A percentile compares a stretch with the other conserved stretches of the same genome.
Conservation (phyloP, 140 eudicot genomes). For the Eryngium alpinum region DNA sequence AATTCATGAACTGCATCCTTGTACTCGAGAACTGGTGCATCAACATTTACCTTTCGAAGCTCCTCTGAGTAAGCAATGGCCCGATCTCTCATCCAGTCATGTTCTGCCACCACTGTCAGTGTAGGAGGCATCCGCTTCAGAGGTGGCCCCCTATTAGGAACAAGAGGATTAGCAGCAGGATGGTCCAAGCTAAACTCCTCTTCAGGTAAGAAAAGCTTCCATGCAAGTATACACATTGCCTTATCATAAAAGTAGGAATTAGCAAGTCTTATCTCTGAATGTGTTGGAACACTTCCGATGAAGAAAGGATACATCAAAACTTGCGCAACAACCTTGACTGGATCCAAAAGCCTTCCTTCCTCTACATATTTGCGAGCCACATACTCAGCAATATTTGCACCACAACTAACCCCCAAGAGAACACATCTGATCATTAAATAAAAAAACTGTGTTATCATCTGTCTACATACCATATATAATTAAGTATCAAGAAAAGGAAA, state of each 20-base stretch:
- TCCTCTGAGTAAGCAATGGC: conserved; percentile 95
- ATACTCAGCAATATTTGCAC: conserved; percentile 87
- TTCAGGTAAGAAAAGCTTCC: conserved; percentile 90
- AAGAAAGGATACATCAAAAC: conserved; percentile 92
- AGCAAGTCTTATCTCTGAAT: conserved; percentile 77
- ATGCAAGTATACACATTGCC: conserved; percentile 76
- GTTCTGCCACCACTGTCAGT: conserved; percentile 86
- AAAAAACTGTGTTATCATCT: not conserved
- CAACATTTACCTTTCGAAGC: conserved; percentile 83
- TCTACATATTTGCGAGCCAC: conserved; percentile 80
- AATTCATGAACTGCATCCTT: conserved; percentile 98
- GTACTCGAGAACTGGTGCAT: conserved; percentile 92
- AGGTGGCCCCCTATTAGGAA: conserved; percentile 58
- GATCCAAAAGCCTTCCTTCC: conserved; percentile 66
- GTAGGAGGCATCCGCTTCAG: conserved; percentile 92
- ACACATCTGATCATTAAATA: conserved; percentile 57
- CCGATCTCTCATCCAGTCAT: conserved; percentile 98
- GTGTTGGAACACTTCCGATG: conserved; percentile 92
- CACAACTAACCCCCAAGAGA: conserved; percentile 91
- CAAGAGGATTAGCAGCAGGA: conserved; percentile 91
- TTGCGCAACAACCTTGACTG: conserved; percentile 89
- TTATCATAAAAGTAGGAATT: conserved; percentile 92
- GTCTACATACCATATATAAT: not conserved
- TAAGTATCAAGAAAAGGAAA: not conserved
- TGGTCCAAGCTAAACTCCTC: conserved; percentile 81